A percentile compares a stretch with the other conserved stretches of the same genome.
These are phyloP conservation scores for Colletotrichum sojae DNA, from an alignment of 2,329 filamentous ascomycete species.

Conservation along the genomic window DNA sequence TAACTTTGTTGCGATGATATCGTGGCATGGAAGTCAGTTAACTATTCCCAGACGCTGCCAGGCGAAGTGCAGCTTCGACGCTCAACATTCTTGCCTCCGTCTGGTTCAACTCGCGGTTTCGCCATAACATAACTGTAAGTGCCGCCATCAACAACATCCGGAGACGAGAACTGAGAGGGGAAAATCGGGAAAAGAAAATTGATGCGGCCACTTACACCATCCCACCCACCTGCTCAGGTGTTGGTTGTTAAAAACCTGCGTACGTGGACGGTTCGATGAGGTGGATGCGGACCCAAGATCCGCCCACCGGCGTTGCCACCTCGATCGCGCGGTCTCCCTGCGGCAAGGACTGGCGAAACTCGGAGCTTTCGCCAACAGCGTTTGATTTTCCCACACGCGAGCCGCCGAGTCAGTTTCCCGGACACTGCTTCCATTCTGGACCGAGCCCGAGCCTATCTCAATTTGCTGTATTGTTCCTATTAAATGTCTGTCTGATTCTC, in stretches of 20 bases:
- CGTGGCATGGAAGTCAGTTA: too few species aligned
- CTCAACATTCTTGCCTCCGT: too few species aligned
- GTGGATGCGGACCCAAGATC: constrained; percentile 12
- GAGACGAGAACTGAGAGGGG: background rate
- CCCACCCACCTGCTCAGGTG: background rate
- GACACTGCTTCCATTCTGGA: background rate
- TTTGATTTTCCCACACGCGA: background rate
- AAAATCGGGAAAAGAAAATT: too few species aligned
- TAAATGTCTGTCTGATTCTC: constrained; percentile 13
- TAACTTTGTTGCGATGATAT: too few species aligned
- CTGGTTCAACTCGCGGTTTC: too few species aligned
- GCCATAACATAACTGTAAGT: too few species aligned
- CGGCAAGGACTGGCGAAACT: background rate
- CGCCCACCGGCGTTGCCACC: constrained; percentile 4
- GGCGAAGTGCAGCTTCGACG: too few species aligned
- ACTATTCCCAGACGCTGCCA: too few species aligned
- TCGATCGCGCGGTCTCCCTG: background rate
- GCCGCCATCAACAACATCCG: too few species aligned
- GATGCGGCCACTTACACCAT: too few species aligned
- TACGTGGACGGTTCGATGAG: constrained; percentile 13
- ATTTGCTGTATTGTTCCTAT: constrained; percentile 1
- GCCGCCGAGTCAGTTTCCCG: constrained; percentile 13
- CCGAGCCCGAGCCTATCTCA: background rate
- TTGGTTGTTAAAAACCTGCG: background rate
- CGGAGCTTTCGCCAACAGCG: background rate